phyloP scores from a whole-genome alignment of 805 yeast genomes.

The Candida golubevii region DNA sequence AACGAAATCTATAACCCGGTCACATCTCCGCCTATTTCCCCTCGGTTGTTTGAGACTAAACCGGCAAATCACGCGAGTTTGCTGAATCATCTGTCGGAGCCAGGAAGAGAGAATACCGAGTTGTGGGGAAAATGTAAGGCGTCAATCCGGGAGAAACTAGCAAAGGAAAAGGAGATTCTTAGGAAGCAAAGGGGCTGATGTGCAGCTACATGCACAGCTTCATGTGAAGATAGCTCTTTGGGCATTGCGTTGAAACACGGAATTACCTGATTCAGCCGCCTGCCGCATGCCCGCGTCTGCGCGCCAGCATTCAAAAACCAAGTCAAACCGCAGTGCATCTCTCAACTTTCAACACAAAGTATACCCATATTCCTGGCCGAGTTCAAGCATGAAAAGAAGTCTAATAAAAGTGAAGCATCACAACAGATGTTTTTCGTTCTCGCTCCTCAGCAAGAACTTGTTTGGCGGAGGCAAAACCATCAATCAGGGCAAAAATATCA shows the following conservation, averaged over 20 bases:
- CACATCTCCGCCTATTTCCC: conserved; percentile 14
- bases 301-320: no score
- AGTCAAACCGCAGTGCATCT: no score
- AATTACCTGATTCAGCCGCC: no score
- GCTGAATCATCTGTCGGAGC: conserved; percentile 6
- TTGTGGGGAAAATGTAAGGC: conserved; percentile 27
- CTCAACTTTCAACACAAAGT: no score
- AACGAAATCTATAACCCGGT: conserved; percentile 25
- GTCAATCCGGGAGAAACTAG: conserved; percentile 24
- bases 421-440: conserved; percentile 1
- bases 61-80: not conserved
- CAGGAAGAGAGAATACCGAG: conserved; percentile 12
- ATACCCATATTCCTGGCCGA: no score
- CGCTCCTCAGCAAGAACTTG: conserved; percentile 13
- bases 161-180: conserved; percentile 13
- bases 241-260: no score
- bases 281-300: no score
- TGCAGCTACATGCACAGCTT: no score
- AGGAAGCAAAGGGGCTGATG: no score
- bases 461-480: conserved; percentile 29
- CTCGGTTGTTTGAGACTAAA: not conserved
- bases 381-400: not conserved
- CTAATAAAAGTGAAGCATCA: not conserved
- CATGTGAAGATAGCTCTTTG: no score
- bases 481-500: conserved; percentile 5